Conservation (phyloP, 371 early-diverging fungal genomes). For the Mucor saturninus region DNA sequence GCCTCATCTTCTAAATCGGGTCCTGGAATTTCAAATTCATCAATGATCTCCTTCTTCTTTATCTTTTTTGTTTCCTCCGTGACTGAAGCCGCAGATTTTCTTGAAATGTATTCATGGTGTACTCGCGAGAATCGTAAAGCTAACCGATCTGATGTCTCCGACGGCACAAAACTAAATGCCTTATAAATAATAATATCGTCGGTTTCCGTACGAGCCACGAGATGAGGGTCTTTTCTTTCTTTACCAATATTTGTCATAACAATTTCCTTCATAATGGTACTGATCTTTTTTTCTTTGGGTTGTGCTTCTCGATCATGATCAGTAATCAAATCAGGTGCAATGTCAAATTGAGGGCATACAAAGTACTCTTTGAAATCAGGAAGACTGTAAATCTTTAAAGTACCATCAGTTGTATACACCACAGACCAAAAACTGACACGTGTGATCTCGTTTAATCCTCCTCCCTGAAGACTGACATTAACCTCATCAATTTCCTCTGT, state of each 20-base stretch:
- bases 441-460: conserved; percentile 20
- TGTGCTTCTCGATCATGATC: conserved; percentile 46
- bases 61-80: conserved; percentile 8
- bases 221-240: conserved; percentile 63
- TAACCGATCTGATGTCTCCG: conserved; percentile 50
- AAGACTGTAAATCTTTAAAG: conserved; percentile 61
- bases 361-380: conserved; percentile 77
- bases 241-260: conserved; percentile 70
- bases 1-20: conserved; percentile 27
- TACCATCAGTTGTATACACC: conserved; percentile 40
- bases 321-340: conserved; percentile 61
- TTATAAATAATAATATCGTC: conserved; percentile 81
- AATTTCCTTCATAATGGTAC: conserved; percentile 69
- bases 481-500: conserved; percentile 41
- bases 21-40: conserved; percentile 29
- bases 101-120: conserved; percentile 71
- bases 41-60: conserved; percentile 34
- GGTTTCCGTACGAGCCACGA: conserved; percentile 69
- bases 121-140: conserved; percentile 76
- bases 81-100: conserved; percentile 38
- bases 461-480: conserved; percentile 48
- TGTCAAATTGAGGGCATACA: conserved; percentile 67
- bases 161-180: conserved; percentile 59
- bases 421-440: conserved; percentile 47
- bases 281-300: conserved; percentile 3